phyloP scores from a whole-genome alignment of 441 rosid genomes.

The Erysimum cheiri region DNA sequence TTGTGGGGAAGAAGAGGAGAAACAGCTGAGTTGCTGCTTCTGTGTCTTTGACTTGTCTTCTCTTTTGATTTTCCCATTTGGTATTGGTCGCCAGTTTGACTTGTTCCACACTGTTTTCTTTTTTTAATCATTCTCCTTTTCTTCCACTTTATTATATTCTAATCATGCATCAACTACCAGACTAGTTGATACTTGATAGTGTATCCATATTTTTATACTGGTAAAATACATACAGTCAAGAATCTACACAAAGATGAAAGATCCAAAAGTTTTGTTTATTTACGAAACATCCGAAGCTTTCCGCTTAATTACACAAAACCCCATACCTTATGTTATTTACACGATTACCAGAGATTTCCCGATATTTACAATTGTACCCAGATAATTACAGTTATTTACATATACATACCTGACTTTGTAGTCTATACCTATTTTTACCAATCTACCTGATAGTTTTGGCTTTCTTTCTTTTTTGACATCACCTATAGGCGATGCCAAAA shows the following conservation, averaged over 20 bases:
- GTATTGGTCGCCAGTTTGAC: constrained; percentile 4
- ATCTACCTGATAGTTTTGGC: neutral
- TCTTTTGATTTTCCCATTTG: constrained; percentile 22
- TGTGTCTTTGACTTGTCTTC: constrained; percentile 30
- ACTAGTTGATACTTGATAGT: neutral
- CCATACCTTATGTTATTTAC: neutral
- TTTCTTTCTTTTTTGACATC: too few relatives aligned
- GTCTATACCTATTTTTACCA: too few relatives aligned
- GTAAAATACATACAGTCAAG: neutral
- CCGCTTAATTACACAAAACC: neutral
- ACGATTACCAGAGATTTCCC: neutral
- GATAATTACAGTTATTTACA: neutral
- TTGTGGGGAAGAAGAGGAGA: constrained; percentile 14
- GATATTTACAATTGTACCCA: neutral
- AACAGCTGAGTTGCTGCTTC: constrained; percentile 37
- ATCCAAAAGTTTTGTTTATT: neutral
- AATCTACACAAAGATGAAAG: neutral
- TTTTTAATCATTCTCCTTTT: neutral
- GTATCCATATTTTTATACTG: neutral
- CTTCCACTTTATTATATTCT: constrained; percentile 3
- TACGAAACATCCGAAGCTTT: neutral
- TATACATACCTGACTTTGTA: too few relatives aligned
- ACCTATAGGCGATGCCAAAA: too few relatives aligned
- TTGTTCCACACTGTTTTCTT: constrained; percentile 4
- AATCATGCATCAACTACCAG: neutral